A percentile compares a stretch with the other conserved stretches of the same genome.
These are phyloP conservation scores for Phytopythium montanum DNA, from an alignment of 352 stramenopile genomes.

Conservation along the genomic window DNA sequence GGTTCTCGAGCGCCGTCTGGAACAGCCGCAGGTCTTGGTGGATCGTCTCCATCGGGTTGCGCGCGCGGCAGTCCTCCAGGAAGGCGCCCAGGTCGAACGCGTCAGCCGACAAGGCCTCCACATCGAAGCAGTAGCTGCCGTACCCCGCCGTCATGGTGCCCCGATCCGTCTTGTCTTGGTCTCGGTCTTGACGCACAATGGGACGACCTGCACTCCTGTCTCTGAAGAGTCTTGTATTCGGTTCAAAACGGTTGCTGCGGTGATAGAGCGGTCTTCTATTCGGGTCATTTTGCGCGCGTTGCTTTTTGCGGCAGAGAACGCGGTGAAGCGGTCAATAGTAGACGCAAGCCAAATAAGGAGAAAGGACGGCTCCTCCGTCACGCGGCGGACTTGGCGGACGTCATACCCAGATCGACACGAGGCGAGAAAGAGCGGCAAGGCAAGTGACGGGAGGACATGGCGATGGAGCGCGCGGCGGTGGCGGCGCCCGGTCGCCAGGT, in stretches of 20 bases:
- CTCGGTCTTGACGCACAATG: too few species aligned
- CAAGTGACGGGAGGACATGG: not conserved
- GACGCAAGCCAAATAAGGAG: not conserved
- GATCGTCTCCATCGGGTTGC: conserved; percentile 80
- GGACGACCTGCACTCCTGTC: not conserved
- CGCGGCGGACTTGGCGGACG: not conserved
- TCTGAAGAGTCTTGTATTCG: not conserved
- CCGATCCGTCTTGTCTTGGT: too few species aligned
- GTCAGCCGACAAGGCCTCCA: conserved; percentile 72
- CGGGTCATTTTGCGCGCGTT: too few species aligned
- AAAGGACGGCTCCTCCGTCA: not conserved
- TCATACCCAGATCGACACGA: not conserved
- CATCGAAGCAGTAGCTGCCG: conserved; percentile 81
- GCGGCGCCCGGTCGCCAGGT: conserved; percentile 25
- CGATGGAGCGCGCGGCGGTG: conserved; percentile 15
- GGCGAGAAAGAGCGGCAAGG: not conserved
- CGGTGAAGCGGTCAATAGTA: not conserved
- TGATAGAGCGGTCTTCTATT: too few species aligned
- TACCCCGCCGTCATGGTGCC: not conserved
- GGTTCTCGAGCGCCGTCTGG: conserved; percentile 84
- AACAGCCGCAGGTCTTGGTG: conserved; percentile 83
- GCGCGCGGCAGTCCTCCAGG: conserved; percentile 71
- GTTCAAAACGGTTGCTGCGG: too few species aligned
- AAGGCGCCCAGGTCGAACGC: conserved; percentile 65
- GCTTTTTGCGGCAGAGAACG: conserved; percentile 13